A percentile compares a stretch with the other conserved stretches of the same genome.
Conservation (phyloP, 352 stramenopile species). For the Phytopythium litorale region DNA sequence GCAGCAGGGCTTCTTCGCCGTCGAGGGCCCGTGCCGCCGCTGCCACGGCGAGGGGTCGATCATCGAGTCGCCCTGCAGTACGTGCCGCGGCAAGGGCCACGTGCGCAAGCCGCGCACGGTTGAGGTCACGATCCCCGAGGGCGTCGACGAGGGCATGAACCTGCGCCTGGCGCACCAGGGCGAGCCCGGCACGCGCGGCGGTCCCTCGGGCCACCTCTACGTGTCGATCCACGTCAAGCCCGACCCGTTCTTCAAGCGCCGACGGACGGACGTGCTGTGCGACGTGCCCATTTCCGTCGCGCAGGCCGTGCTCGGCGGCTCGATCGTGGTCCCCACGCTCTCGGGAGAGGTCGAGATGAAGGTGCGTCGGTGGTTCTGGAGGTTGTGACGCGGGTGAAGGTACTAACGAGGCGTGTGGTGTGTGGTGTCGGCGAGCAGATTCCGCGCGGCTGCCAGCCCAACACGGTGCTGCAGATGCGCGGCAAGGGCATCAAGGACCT, state of each 20-base stretch:
- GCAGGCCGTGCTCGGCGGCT: constrained; percentile 91
- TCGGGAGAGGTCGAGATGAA: constrained; percentile 97
- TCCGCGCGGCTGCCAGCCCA: constrained; percentile 93
- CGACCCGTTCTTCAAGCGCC: constrained; percentile 95
- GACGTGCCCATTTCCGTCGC: constrained; percentile 92
- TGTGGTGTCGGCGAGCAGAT: constrained; percentile 29
- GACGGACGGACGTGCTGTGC: constrained; percentile 93
- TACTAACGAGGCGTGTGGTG: background rate
- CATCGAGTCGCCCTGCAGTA: constrained; percentile 80
- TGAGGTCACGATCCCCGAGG: constrained; percentile 92
- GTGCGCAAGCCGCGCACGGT: constrained; percentile 92
- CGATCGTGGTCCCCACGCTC: constrained; percentile 96
- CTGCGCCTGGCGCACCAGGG: constrained; percentile 92
- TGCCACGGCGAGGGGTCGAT: constrained; percentile 78
- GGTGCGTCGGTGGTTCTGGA: constrained; percentile 28
- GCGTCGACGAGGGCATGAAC: constrained; percentile 96
- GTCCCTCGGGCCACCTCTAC: constrained; percentile 91
- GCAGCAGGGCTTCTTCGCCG: constrained; percentile 88
- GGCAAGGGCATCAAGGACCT: constrained; percentile 96
- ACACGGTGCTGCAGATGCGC: constrained; percentile 95
- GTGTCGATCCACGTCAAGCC: constrained; percentile 92
- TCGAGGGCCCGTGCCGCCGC: constrained; percentile 82
- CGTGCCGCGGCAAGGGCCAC: constrained; percentile 71
- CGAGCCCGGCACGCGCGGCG: constrained; percentile 79
- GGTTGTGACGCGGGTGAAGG: background rate